Evolutionary conservation across 768 basidiomycete genomes (phyloP).

Genomic region (Mycena maculata): DNA sequence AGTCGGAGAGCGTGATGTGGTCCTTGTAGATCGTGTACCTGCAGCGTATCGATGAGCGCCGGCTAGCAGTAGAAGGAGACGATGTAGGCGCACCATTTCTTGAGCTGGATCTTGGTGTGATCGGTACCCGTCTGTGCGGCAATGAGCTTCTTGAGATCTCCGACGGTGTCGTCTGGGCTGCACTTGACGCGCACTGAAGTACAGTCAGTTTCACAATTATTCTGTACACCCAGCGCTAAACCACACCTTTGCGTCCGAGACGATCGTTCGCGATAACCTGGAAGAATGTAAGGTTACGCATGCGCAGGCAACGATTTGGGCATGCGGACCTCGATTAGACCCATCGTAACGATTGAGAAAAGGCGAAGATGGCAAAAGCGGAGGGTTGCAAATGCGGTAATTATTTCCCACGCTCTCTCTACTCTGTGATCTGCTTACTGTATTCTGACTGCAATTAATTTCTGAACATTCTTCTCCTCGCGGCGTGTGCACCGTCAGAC

Average conservation of each 20-base stretch:
- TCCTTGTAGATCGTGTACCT: conserved; percentile 98
- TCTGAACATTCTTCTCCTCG: too few relatives aligned
- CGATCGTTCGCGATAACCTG: conserved; percentile 97
- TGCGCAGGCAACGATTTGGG: not conserved
- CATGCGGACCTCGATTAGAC: conserved; percentile 62
- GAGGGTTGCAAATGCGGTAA: not conserved
- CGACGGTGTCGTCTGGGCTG: conserved; percentile 94
- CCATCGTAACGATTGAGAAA: conserved; percentile 47
- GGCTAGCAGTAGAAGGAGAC: conserved; percentile 1
- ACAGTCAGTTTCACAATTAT: not conserved
- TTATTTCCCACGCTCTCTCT: too few relatives aligned
- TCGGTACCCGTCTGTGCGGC: conserved; percentile 96
- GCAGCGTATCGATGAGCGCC: conserved; percentile 12
- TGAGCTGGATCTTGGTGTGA: conserved; percentile 85
- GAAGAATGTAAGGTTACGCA: not conserved
- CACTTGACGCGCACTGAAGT: conserved; percentile 91
- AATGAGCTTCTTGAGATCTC: conserved; percentile 96
- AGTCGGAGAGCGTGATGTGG: conserved; percentile 92
- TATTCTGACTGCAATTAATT: too few relatives aligned
- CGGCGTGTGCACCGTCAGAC: not conserved
- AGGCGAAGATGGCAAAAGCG: not conserved
- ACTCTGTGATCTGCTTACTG: too few relatives aligned
- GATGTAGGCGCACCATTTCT: conserved; percentile 85
- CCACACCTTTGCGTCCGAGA: conserved; percentile 89
- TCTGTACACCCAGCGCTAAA: not conserved